Percentiles rank a stretch among this genome's conserved stretches.
phyloP scores from a whole-genome alignment of 2,329 filamentous ascomycete species.

The Aspergillus chevalieri region DNA sequence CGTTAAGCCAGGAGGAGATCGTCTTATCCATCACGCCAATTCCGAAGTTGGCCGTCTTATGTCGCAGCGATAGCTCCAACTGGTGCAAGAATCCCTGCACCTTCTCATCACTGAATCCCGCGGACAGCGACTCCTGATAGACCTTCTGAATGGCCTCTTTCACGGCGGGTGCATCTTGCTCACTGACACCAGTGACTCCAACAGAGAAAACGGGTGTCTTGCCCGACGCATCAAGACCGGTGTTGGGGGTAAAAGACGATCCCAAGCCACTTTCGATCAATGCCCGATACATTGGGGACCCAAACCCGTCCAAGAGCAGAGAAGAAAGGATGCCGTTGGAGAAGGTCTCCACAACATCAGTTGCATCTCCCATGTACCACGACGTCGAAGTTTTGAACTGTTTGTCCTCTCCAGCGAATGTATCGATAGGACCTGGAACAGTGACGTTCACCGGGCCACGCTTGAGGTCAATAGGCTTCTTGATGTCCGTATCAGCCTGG shows the following conservation, averaged over 20 bases:
- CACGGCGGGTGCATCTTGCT: slow-evolving; percentile 70
- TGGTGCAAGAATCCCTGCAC: slow-evolving; percentile 93
- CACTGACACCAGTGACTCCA: slow-evolving; percentile 81
- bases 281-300: slow-evolving; percentile 83
- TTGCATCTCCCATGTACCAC: slow-evolving; percentile 81
- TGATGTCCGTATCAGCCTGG: slow-evolving; percentile 64
- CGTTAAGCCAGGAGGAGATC: slow-evolving; percentile 92
- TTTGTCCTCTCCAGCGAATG: slow-evolving; percentile 74
- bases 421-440: slow-evolving; percentile 76
- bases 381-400: slow-evolving; percentile 92
- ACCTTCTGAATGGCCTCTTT: slow-evolving; percentile 68
- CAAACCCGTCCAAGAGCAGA: slow-evolving; percentile 86
- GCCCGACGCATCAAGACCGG: slow-evolving; percentile 77
- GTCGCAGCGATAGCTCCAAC: slow-evolving; percentile 83
- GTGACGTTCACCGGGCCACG: slow-evolving; percentile 62
- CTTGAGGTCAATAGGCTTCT: slow-evolving; percentile 65
- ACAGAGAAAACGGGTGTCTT: slow-evolving; percentile 80
- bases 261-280: slow-evolving; percentile 86
- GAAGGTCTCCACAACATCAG: slow-evolving; percentile 81
- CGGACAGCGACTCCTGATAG: slow-evolving; percentile 61
- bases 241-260: slow-evolving; percentile 90
- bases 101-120: slow-evolving; percentile 82
- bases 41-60: slow-evolving; percentile 94
- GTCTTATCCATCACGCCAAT: slow-evolving; percentile 84
- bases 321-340: slow-evolving; percentile 75